These are phyloP conservation scores for Pestalotiopsis fici DNA, from an alignment of 2,329 filamentous ascomycete genomes.

Conservation along the genomic window DNA sequence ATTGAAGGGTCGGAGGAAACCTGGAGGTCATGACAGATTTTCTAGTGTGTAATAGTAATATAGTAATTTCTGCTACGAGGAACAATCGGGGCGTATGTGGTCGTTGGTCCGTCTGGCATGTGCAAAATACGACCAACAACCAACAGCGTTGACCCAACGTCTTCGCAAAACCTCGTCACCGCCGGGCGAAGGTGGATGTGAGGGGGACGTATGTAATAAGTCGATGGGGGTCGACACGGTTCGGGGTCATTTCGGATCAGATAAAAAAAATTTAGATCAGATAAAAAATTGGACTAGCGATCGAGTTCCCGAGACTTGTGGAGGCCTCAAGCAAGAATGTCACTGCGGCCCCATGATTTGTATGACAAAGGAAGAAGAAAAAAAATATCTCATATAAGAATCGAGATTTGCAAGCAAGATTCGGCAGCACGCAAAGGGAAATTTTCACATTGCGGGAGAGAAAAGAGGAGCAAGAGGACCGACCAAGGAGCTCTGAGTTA, in stretches of 20 bases:
- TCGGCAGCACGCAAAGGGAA: not conserved
- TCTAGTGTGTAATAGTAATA: not conserved
- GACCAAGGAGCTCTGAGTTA: not conserved
- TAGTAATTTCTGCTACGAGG: not conserved
- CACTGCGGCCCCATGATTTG: too few species aligned
- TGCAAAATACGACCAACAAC: slow-evolving; percentile 7
- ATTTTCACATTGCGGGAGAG: not conserved
- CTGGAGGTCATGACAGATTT: slow-evolving; percentile 6
- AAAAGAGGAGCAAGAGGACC: not conserved
- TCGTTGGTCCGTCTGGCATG: not conserved
- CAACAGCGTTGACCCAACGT: not conserved
- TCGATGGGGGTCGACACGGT: slow-evolving; percentile 6
- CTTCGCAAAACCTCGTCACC: slow-evolving; percentile 9
- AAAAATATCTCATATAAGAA: slow-evolving; percentile 7
- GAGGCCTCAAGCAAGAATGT: slow-evolving; percentile 2
- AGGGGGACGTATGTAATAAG: slow-evolving; percentile 1
- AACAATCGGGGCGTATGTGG: not conserved
- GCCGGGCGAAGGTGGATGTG: slow-evolving; percentile 8
- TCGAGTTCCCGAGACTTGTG: not conserved
- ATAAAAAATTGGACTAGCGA: slow-evolving; percentile 1
- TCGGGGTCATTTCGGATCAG: slow-evolving; percentile 11
- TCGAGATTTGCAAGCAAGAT: not conserved
- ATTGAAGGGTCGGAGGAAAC: not conserved
- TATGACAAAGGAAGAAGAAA: not conserved
- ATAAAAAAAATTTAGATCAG: not conserved